Evolutionary conservation across 495 filamentous ascomycete species (phyloP).

Genomic region (Niebla homalea): DNA sequence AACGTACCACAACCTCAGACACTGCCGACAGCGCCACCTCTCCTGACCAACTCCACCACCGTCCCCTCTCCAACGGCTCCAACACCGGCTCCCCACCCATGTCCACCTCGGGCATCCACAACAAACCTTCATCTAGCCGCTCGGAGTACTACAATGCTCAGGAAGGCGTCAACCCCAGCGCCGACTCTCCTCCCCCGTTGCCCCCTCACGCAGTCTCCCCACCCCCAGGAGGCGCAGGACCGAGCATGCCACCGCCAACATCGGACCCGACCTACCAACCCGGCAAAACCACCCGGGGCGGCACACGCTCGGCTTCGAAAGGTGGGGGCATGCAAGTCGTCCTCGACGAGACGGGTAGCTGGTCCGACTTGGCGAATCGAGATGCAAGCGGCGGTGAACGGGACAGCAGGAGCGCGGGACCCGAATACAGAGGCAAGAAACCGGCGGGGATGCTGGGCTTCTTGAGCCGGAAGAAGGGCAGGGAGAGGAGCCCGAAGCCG

Average conservation of each 20-base stretch:
- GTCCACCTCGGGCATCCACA: not conserved
- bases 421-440: constrained; percentile 34
- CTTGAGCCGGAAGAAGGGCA: constrained; percentile 73
- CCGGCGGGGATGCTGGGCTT: constrained; percentile 73
- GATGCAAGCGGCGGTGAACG: constrained; percentile 41
- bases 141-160: constrained; percentile 15
- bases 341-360: constrained; percentile 73
- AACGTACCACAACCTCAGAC: constrained; percentile 13
- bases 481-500: constrained; percentile 84
- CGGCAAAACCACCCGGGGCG: constrained; percentile 9
- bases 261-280: constrained; percentile 9
- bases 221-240: constrained; percentile 19
- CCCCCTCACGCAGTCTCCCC: constrained; percentile 2
- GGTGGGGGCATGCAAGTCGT: constrained; percentile 85
- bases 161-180: constrained; percentile 3
- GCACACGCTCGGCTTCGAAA: constrained; percentile 50
- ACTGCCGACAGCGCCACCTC: constrained; percentile 11
- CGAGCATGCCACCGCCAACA: constrained; percentile 22
- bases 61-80: constrained; percentile 2
- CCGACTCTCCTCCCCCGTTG: constrained; percentile 10
- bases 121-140: constrained; percentile 9
- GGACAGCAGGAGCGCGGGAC: constrained; percentile 13
- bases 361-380: constrained; percentile 77
- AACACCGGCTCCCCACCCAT: constrained; percentile 11
- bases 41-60: constrained; percentile 4